A percentile compares a stretch with the other conserved stretches of the same genome.
Evolutionary conservation across 1,139 yeast species (phyloP).

Genomic region (Debaryomyces singareniensis): DNA sequence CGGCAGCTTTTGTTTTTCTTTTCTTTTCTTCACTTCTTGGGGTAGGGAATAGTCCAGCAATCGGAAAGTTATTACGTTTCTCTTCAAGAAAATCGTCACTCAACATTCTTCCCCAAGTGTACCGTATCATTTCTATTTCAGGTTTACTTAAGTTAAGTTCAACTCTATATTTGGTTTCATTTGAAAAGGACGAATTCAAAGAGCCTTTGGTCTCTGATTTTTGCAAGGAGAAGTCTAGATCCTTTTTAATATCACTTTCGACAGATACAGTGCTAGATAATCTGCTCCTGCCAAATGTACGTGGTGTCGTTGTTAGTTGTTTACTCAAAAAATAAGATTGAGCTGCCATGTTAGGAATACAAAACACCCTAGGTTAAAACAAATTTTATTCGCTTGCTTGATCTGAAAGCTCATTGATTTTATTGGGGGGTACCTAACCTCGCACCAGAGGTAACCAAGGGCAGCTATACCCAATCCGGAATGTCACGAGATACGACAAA

Average conservation of each 20-base stretch:
- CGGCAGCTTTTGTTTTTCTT: constrained; percentile 5
- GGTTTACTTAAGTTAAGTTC: background rate
- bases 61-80: constrained; percentile 11
- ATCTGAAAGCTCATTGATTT: too few species aligned
- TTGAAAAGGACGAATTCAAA: background rate
- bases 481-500: too few species aligned
- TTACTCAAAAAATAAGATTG: too few species aligned
- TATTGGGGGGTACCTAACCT: too few species aligned
- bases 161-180: background rate
- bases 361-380: too few species aligned
- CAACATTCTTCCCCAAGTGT: constrained; percentile 41
- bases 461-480: too few species aligned
- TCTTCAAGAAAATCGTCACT: constrained; percentile 27
- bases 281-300: too few species aligned
- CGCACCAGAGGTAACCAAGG: too few species aligned
- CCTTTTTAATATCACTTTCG: background rate
- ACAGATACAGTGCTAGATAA: background rate
- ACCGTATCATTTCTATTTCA: constrained; percentile 30
- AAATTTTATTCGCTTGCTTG: too few species aligned
- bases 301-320: too few species aligned
- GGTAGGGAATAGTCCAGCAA: constrained; percentile 22
- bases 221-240: background rate
- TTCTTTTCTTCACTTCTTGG: constrained; percentile 2
- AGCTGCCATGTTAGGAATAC: too few species aligned
- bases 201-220: background rate